Percentiles rank a stretch among this genome's conserved stretches.
Evolutionary conservation across 441 rosid species (phyloP).

Genomic region (Sinapis alba): DNA sequence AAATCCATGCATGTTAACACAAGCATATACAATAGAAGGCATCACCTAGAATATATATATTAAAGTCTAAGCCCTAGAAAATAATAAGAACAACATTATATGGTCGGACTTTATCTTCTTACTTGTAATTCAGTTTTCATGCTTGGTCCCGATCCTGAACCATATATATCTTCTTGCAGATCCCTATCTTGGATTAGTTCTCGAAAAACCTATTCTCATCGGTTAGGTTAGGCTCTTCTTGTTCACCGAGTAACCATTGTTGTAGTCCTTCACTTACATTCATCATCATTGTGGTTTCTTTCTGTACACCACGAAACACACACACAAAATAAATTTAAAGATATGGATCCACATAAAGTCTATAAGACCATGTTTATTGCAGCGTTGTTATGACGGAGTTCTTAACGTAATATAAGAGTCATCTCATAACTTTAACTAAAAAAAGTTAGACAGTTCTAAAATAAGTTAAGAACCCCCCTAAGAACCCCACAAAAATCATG

Average conservation of each 20-base stretch:
- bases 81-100: neutral
- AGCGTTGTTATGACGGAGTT: no score
- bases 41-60: neutral
- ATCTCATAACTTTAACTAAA: no score
- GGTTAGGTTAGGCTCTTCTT: neutral
- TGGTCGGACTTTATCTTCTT: neutral
- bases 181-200: neutral
- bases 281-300: neutral
- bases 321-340: neutral
- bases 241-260: neutral
- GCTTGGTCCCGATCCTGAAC: neutral
- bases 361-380: no score
- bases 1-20: constrained; percentile 1
- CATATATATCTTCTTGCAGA: neutral
- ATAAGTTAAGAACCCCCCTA: no score
- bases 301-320: neutral
- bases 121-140: neutral
- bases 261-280: neutral
- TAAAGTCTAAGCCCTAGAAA: neutral
- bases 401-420: no score
- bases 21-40: neutral
- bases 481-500: no score
- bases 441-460: no score
- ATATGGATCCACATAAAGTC: neutral
- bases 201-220: neutral